These are phyloP conservation scores for Pichia sp. DNA, from an alignment of 1,139 yeast species.

Conservation along the genomic window DNA sequence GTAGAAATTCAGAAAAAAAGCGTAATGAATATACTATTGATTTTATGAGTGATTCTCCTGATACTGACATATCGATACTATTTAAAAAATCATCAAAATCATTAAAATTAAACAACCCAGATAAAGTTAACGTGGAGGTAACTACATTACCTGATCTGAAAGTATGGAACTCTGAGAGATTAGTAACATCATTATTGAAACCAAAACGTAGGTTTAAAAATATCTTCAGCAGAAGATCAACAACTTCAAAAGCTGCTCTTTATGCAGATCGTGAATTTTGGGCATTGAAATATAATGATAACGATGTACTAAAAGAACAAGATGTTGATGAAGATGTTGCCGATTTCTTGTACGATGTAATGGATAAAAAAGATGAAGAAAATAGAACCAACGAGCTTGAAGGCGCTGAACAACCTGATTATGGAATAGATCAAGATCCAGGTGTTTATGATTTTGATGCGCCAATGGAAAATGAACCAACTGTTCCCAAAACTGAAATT, in stretches of 20 bases:
- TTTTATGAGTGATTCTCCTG: constrained; percentile 47
- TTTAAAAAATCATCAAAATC: constrained; percentile 44
- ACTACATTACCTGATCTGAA: constrained; percentile 68
- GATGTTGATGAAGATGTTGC: constrained; percentile 23
- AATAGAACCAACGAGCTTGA: constrained; percentile 14
- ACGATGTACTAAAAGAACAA: constrained; percentile 24
- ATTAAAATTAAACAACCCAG: constrained; percentile 38
- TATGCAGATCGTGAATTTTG: constrained; percentile 58
- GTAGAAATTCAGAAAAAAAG: neutral
- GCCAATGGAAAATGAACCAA: constrained; percentile 1
- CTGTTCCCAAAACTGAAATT: neutral
- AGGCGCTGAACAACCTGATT: constrained; percentile 16
- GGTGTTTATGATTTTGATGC: constrained; percentile 25
- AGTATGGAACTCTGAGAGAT: constrained; percentile 61
- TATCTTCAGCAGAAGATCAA: constrained; percentile 10
- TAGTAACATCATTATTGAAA: constrained; percentile 64
- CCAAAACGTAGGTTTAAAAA: constrained; percentile 34
- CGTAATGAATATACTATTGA: constrained; percentile 10
- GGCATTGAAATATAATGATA: constrained; percentile 58
- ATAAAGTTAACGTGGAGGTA: constrained; percentile 27
- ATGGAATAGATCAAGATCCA: constrained; percentile 15
- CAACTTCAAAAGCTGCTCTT: constrained; percentile 2
- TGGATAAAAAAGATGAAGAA: constrained; percentile 20
- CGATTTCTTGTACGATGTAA: constrained; percentile 25
- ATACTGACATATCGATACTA: constrained; percentile 33